phyloP scores from a whole-genome alignment of 352 stramenopile species.

The Phytophthora sansomeana region DNA sequence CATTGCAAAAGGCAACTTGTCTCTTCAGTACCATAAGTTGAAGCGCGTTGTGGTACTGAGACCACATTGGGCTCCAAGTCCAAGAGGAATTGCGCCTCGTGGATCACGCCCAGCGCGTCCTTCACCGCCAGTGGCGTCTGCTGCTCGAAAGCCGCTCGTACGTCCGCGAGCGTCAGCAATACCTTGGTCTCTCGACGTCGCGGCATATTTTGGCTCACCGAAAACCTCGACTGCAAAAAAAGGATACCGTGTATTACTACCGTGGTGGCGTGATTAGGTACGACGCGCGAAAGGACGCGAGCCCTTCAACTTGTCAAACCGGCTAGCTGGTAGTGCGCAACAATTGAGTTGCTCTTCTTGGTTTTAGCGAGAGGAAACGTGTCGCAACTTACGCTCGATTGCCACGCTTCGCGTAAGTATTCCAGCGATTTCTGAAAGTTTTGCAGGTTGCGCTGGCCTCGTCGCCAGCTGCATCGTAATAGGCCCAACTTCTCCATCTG shows the following conservation, averaged over 20 bases:
- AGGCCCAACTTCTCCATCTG: too few relatives aligned
- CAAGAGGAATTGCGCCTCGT: constrained; percentile 73
- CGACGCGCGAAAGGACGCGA: constrained; percentile 29
- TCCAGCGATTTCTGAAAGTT: constrained; percentile 8
- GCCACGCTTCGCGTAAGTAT: not conserved
- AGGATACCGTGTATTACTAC: constrained; percentile 26
- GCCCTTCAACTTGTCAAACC: constrained; percentile 37
- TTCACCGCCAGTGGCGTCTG: constrained; percentile 63
- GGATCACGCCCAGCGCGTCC: constrained; percentile 68
- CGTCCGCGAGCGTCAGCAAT: constrained; percentile 43
- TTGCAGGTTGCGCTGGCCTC: too few relatives aligned
- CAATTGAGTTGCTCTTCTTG: constrained; percentile 4
- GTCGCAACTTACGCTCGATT: constrained; percentile 22
- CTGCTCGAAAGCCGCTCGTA: constrained; percentile 67
- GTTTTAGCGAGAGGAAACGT: constrained; percentile 22
- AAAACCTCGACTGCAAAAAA: constrained; percentile 2
- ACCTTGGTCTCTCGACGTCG: constrained; percentile 45
- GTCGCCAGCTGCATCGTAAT: too few relatives aligned
- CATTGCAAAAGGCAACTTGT: constrained; percentile 24
- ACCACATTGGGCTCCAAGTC: constrained; percentile 71
- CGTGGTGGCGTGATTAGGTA: constrained; percentile 13
- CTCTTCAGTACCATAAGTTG: constrained; percentile 37
- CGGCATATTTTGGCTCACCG: constrained; percentile 32
- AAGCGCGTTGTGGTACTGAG: constrained; percentile 34
- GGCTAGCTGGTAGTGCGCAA: not conserved